Evolutionary conservation across 371 early-diverging fungal species (phyloP).

Genomic region (Zychaea mexicana): DNA sequence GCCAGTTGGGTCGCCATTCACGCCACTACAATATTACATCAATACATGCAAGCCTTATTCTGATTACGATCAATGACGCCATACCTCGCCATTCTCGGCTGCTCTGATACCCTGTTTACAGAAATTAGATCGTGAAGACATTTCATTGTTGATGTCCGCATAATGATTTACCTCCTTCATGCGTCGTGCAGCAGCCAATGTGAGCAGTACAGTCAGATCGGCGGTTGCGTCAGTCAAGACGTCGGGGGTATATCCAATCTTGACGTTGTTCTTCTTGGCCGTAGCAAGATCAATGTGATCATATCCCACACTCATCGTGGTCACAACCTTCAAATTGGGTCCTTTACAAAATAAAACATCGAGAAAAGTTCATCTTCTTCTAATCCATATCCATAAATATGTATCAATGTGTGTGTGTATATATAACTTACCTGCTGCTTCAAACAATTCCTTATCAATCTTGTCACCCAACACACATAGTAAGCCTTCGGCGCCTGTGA

Average conservation of each 20-base stretch:
- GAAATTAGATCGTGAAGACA: neutral
- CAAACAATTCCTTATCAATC: constrained; percentile 68
- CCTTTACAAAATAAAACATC: no score
- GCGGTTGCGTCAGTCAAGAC: constrained; percentile 91
- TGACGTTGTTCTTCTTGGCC: constrained; percentile 49
- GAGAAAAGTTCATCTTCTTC: neutral
- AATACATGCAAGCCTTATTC: neutral
- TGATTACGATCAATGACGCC: neutral
- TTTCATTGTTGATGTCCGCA: neutral
- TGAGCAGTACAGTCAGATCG: constrained; percentile 77
- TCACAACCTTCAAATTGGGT: constrained; percentile 56
- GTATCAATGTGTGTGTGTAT: neutral
- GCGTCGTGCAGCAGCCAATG: constrained; percentile 72
- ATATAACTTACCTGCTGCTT: constrained; percentile 46
- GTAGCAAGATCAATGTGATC: constrained; percentile 73
- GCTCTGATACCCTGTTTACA: constrained; percentile 44
- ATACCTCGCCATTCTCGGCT: constrained; percentile 54
- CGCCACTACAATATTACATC: constrained; percentile 41
- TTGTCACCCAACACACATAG: constrained; percentile 71
- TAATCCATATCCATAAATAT: neutral
- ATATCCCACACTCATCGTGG: constrained; percentile 79
- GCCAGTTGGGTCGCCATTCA: constrained; percentile 71
- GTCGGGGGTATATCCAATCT: constrained; percentile 86
- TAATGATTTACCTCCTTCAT: constrained; percentile 55
- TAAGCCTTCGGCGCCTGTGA: constrained; percentile 63